phyloP scores from a whole-genome alignment of 2,329 filamentous ascomycete species.

The Reticulascus tulasneorum region DNA sequence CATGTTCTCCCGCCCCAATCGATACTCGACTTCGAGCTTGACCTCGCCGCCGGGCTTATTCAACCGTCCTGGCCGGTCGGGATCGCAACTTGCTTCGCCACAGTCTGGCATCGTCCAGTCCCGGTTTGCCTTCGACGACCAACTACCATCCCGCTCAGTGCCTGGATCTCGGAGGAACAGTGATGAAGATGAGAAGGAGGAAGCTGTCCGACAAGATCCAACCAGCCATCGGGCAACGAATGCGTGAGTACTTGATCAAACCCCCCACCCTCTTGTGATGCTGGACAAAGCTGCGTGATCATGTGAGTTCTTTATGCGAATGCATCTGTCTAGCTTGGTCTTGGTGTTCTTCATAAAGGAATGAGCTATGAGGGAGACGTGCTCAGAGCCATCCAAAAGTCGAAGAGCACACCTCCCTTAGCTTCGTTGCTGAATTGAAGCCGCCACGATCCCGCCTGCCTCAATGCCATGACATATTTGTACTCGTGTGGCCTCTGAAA shows the following conservation, averaged over 20 bases:
- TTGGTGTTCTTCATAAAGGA: too few relatives aligned
- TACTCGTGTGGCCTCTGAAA: too few relatives aligned
- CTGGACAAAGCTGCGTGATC: too few relatives aligned
- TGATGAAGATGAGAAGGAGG: constrained; percentile 83
- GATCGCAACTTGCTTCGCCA: constrained; percentile 77
- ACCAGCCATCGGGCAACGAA: constrained; percentile 70
- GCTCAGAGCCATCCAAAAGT: too few relatives aligned
- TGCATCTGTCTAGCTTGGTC: constrained; percentile 4
- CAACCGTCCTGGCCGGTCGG: constrained; percentile 70
- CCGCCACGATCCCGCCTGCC: too few relatives aligned
- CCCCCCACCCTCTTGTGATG: neutral
- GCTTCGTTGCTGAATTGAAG: too few relatives aligned
- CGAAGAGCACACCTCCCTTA: too few relatives aligned
- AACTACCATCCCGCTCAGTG: constrained; percentile 77
- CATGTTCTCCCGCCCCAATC: constrained; percentile 77
- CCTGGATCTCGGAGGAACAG: constrained; percentile 86
- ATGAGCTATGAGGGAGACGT: too few relatives aligned
- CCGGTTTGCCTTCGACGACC: constrained; percentile 57
- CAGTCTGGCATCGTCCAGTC: constrained; percentile 59
- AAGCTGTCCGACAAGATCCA: constrained; percentile 64
- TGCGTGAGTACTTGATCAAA: constrained; percentile 59
- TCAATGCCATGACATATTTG: too few relatives aligned
- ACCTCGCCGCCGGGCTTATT: constrained; percentile 74
- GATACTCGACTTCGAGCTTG: constrained; percentile 85
- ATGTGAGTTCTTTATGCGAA: too few relatives aligned